A percentile compares a stretch with the other conserved stretches of the same genome.
Evolutionary conservation across 768 basidiomycete species (phyloP).

Genomic region (Suillus occidentalis): DNA sequence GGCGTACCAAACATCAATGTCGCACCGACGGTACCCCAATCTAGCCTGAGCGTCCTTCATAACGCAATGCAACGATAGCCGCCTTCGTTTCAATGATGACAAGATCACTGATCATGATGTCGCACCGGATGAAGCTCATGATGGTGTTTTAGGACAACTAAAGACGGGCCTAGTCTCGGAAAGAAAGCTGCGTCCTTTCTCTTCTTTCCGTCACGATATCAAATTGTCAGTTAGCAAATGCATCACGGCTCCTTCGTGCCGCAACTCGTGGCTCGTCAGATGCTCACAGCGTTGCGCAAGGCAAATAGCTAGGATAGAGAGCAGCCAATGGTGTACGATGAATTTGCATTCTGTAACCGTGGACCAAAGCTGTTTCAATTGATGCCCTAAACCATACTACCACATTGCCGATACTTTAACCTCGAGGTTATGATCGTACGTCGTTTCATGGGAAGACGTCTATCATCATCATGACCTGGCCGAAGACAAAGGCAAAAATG

Average conservation of each 20-base stretch:
- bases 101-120: no score
- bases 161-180: no score
- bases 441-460: background rate
- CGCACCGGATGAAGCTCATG: no score
- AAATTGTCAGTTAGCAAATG: background rate
- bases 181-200: no score
- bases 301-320: background rate
- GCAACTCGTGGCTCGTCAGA: background rate
- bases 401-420: background rate
- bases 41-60: background rate
- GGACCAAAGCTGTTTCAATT: background rate
- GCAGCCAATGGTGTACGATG: background rate
- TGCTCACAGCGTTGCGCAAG: background rate
- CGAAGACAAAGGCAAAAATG: background rate
- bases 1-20: no score
- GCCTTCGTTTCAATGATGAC: background rate
- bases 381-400: background rate
- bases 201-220: background rate
- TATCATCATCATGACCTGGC: background rate
- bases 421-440: background rate
- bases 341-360: background rate
- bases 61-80: background rate
- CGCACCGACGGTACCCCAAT: no score
- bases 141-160: no score
- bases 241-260: background rate